Percentiles rank a stretch among this genome's conserved stretches.
Evolutionary conservation across 2,329 filamentous ascomycete species (phyloP).

Genomic region (Colletotrichum somersetense): DNA sequence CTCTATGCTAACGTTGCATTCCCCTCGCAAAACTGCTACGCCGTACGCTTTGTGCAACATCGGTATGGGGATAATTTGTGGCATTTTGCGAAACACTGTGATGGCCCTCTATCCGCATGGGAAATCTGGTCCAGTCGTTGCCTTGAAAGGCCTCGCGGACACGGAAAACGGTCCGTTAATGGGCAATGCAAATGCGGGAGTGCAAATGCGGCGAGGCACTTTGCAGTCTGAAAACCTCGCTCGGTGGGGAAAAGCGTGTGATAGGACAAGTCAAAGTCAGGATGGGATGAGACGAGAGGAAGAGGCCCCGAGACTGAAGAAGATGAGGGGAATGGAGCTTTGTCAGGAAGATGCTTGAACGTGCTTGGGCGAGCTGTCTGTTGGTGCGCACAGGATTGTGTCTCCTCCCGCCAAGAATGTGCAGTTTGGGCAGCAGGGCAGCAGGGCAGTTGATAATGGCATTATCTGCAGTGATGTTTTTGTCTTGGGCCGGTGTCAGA

Average conservation of each 20-base stretch:
- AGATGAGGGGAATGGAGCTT: neutral
- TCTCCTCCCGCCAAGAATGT: neutral
- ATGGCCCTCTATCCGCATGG: neutral
- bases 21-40: neutral
- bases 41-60: neutral
- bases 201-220: constrained; percentile 25
- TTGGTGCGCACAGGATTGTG: neutral
- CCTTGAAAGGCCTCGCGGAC: constrained; percentile 12
- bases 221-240: constrained; percentile 7
- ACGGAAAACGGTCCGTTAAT: constrained; percentile 16
- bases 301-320: constrained; percentile 7
- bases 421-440: neutral
- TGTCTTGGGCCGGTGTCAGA: neutral
- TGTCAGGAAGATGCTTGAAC: constrained; percentile 14
- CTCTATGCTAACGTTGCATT: neutral
- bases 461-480: constrained; percentile 24
- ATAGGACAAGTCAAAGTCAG: constrained; percentile 15
- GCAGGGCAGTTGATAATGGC: constrained; percentile 26
- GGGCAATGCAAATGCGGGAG: constrained; percentile 29
- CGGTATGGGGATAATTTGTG: too few species aligned
- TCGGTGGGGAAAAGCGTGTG: neutral
- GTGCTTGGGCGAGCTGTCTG: constrained; percentile 5
- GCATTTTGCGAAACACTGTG: neutral
- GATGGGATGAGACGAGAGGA: constrained; percentile 19
- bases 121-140: neutral